Evolutionary conservation across 129 eudicot genomes (phyloP), one percentile per base, ranked within the genome.

Genomic region (Lactuca sativa): DNA sequence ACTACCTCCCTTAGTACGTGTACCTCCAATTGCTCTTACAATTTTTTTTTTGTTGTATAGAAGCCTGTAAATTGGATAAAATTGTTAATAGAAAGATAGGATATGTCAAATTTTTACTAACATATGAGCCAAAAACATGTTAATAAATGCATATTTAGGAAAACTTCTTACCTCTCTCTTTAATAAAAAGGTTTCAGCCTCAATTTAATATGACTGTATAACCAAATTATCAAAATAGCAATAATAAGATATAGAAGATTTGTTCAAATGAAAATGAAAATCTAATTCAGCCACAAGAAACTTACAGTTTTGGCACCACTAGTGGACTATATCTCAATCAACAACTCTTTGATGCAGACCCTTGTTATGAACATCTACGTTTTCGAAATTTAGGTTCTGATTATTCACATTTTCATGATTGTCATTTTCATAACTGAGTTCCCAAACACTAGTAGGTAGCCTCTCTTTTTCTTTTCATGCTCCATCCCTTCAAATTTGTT

Each of bases 291-390:
- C 53, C 21, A 32, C 9, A 63, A 40, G 17, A 44, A 62, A 72
- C 96, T 82, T 86, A 86, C 96, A 3, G 70, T 85, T 73, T 80
- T 77, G 30, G 80, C 62, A 18, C 82, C 86, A 74, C 67, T 78
- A 4, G 55, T 55, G 58, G 70, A 64, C 76, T 80, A 56, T 55
- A 58, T 68, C 82, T 31, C 72, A 64, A 55, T 80, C 81, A 48
- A 54, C 41, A 65, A 44, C 77, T 11, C 31, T 56, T 36, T 67
- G 67, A 48, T 57, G 71, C 54, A 4, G 66, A 56, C 34, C 73
- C 52, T 68, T 80, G 32, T 59, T 70, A n/a, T 64, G 75, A 52
- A 40, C 76, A 74, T 53, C 75, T 38, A 53, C 32, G 59, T 31
- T 65, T 54, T 70, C 81, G 44, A 78, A 67, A 60, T 25, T 81